Base-by-base conservation (phyloP, 345 rosid genomes). In the Brassica rapa region DNA sequence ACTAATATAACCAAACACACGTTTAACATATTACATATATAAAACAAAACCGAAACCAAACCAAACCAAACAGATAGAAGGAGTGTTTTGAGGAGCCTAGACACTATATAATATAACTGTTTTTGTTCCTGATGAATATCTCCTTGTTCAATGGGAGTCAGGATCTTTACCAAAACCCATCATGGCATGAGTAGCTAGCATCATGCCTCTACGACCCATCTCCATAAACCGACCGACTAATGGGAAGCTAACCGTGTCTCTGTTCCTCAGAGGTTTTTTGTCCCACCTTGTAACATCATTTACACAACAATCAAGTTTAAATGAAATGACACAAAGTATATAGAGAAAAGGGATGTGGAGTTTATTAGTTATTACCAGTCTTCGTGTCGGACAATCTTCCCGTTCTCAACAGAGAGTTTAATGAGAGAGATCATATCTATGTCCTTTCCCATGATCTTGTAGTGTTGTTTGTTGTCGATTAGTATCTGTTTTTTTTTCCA, bases 161-260 rank as follows among this genome's bases (percentile, higher is more conserved):
- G 88, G 92, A 80, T 94, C 98, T 85, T 89, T 91, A 63, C 97
- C 97, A 68, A 91, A 92, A 37, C 94, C 86, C 98, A 90, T 94
- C 87, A 92, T 80, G 69, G 92, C 96, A 86, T 91, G 98, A 53
- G 98, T 90, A 1, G 84, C 93, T 66, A 91, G 69, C 98, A 94
- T 90, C 5, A 92, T 89, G 60, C 92, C 96, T 82, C 94, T 82
- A 55, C 93, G 87, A 76, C 86, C 72, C 24, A 81, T 72, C 86
- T 94, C 94, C 84, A 85, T 62, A 16, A 81, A 66, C 15, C 85
- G 86, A 29, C 98, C 98, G 11, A 86, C 82, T 55, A 89, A 30
- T 3, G 96, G 87, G 29, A 86, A 37, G 68, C 75, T 67, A 59
- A 82, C 84, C 9, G 96, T 94, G 49, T 91, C 90, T 72, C 90